Evolutionary conservation across 1,284 basidiomycete species (phyloP), one percentile per base, ranked within the genome.

Genomic region (Ganoderma resinaceum): DNA sequence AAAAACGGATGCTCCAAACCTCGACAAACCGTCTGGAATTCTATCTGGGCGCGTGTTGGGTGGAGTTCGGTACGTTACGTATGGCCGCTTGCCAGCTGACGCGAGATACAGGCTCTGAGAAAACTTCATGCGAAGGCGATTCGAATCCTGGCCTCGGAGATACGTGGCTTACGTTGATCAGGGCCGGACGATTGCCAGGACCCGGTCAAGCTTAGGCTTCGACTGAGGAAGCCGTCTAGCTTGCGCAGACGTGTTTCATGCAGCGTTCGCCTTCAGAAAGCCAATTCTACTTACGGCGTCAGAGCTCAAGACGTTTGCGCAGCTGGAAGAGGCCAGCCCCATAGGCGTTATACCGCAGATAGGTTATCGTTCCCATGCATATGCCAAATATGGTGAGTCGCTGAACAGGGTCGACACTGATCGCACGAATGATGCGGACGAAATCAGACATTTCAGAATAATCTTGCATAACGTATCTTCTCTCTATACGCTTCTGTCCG

Each of bases 311-410:
- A 18, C 18, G 46, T 33, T 29, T 31, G 52, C 52, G 52, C 29
- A 31, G 29, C 29, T 31, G 52, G 52, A 16, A 8, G 55, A 14
- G 23, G 4, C 20, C 31, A 7, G 18, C 33, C 18, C 33, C 7
- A n/a, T n/a, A 16, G 16, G 35, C 46, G 46, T 53, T 55, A 53
- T 53, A 40, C 62, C 53, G 23, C 20, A 63, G 46, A 38, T 53
- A 49, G 62, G 26, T 40, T 40, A 38, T 26, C 37, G 58, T 60
- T 60, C 58, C 58, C 58, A 60, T 60, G 58, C 35, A 60, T 29
- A 60, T 29, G 37, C 35, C 58, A 16, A 42, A 60, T 60, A 20
- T 29, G 58, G 58, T 26, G 38, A 60, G 14, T 16, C 14, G 16
- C 20, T n/a, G 53, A 20, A 57, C 53, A 33, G 53, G 35, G 20